Evolutionary conservation across 2,329 filamentous ascomycete species (phyloP).

Genomic region (Nigrospora osmanthi): DNA sequence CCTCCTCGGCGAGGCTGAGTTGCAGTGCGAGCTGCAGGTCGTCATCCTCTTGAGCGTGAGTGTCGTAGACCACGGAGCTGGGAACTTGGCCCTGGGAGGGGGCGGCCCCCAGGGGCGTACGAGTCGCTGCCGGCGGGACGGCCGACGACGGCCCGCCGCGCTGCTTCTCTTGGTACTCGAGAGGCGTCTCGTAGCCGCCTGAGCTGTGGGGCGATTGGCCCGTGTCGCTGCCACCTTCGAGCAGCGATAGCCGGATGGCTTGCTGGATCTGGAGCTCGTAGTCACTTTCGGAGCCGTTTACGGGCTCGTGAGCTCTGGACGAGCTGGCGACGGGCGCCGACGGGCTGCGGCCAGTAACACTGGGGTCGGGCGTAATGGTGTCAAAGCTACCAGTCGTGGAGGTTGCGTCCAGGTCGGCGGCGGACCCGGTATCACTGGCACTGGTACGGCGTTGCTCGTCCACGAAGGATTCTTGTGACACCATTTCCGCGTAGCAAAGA

Average conservation of each 20-base stretch:
- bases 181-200: constrained; percentile 41
- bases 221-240: constrained; percentile 44
- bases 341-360: constrained; percentile 33
- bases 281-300: constrained; percentile 29
- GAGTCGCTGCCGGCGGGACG: constrained; percentile 26
- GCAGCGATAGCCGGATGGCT: constrained; percentile 52
- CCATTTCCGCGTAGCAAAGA: constrained; percentile 56
- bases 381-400: constrained; percentile 29
- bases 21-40: constrained; percentile 54
- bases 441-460: constrained; percentile 50
- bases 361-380: constrained; percentile 48
- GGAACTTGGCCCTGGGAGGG: not conserved
- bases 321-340: constrained; percentile 25
- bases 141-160: constrained; percentile 27
- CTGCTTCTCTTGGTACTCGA: constrained; percentile 39
- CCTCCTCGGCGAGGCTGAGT: constrained; percentile 51
- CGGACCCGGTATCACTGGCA: constrained; percentile 40
- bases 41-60: constrained; percentile 31
- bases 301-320: constrained; percentile 6
- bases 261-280: constrained; percentile 56
- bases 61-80: constrained; percentile 3
- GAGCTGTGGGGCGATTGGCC: constrained; percentile 38
- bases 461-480: constrained; percentile 53
- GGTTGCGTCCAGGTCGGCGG: constrained; percentile 34
- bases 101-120: constrained; percentile 18